These are phyloP conservation scores for Poa pratensis DNA, from an alignment of 176 grass and related monocot genomes.

Conservation along the genomic window DNA sequence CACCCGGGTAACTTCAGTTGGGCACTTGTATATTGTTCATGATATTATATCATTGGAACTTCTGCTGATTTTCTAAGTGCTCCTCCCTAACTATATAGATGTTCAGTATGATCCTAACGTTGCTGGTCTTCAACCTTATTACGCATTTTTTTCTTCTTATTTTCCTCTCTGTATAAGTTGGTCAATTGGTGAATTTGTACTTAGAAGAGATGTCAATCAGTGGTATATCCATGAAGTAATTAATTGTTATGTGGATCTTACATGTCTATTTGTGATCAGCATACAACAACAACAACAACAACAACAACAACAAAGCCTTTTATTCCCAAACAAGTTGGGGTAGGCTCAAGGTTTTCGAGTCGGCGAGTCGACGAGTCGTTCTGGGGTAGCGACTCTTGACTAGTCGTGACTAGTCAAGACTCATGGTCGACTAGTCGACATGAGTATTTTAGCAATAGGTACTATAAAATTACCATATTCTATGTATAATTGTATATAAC, in stretches of 20 bases:
- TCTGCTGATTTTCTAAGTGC: slow-evolving; percentile 12
- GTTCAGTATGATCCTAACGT: background rate
- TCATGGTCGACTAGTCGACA: no score
- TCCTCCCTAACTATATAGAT: background rate
- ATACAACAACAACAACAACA: no score
- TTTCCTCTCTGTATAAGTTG: slow-evolving; percentile 20
- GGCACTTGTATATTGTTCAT: background rate
- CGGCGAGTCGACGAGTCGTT: no score
- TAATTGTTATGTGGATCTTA: background rate
- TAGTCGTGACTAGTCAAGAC: no score
- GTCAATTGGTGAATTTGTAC: slow-evolving; percentile 2
- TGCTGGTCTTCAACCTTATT: slow-evolving; percentile 15
- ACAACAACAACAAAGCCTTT: no score
- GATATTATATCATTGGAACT: background rate
- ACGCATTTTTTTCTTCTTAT: background rate
- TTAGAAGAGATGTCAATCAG: background rate
- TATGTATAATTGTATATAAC: no score
- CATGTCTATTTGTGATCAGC: slow-evolving; percentile 5
- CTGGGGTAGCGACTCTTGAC: no score
- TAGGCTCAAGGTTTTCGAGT: no score
- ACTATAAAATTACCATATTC: no score
- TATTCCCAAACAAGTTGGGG: no score
- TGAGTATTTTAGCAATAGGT: no score
- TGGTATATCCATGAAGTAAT: background rate
- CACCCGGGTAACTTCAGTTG: slow-evolving; percentile 69